phyloP scores from a whole-genome alignment of 306 rosid genomes.

The Vigna hirtella region DNA sequence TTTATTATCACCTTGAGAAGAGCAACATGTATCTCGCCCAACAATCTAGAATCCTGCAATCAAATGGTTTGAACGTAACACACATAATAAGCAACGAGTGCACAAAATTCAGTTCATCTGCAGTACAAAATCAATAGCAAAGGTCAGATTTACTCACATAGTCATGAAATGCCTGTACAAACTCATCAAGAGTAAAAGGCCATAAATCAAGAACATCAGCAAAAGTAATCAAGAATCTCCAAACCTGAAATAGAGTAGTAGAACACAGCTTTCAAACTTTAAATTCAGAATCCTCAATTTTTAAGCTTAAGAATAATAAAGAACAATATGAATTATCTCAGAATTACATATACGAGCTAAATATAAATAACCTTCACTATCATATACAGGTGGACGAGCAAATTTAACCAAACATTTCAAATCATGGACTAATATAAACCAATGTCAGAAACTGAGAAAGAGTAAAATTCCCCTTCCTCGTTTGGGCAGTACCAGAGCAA shows the following conservation, averaged over 20 bases:
- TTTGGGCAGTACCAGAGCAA: constrained; percentile 14
- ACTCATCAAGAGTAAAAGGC: constrained; percentile 98
- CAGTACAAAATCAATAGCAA: constrained; percentile 39
- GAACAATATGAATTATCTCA: constrained; percentile 29
- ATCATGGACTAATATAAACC: constrained; percentile 9
- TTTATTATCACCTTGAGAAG: constrained; percentile 85
- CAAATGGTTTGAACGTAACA: constrained; percentile 40
- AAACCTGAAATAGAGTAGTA: constrained; percentile 68
- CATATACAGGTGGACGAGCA: constrained; percentile 16
- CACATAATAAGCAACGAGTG: constrained; percentile 21
- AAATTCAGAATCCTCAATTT: constrained; percentile 36
- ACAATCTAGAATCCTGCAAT: constrained; percentile 94
- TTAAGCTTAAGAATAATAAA: constrained; percentile 8
- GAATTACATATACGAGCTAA: constrained; percentile 4
- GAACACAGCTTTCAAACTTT: constrained; percentile 34
- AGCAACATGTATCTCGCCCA: constrained; percentile 93
- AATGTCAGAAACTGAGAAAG: constrained; percentile 14
- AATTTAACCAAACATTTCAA: constrained; percentile 24
- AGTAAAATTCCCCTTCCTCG: not conserved
- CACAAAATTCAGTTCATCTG: constrained; percentile 20
- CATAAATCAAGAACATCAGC: constrained; percentile 92
- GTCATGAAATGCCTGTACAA: constrained; percentile 95
- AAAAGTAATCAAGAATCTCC: constrained; percentile 95
- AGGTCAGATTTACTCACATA: constrained; percentile 66
- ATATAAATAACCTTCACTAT: constrained; percentile 28